Base-by-base conservation (phyloP, 2,329 filamentous ascomycete genomes). In the Trichophyton schoenleinii region DNA sequence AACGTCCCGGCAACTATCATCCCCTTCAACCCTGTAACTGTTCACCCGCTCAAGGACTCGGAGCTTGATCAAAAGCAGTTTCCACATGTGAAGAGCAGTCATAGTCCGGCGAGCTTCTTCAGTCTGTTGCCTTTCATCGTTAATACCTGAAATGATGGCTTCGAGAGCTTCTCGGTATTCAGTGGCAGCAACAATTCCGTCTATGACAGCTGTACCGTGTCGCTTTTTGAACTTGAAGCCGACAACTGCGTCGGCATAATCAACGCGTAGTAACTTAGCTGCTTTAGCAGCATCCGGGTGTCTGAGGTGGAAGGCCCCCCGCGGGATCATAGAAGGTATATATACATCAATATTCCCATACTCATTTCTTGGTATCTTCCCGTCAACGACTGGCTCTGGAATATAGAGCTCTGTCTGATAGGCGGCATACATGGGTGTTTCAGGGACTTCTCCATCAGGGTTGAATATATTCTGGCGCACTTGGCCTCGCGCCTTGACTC, bases 151-250 rank as follows among this genome's bases (percentile, higher is more conserved):
- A 18, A 95, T 79, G 0, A 89, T 85, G 3, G 83, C 85, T 62
- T 82, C 75, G 0, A 96, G 79, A 0, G 87, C 91, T 61, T 91
- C 88, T 6, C 78, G 80, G 63, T 85, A 83, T 70, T 92, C 87
- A 15, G 74, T 71, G 0, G 91, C 87, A 0, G 95, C 84, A 0
- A 99, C 84, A 0, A 87, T 82, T 1, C 94, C 94, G 42, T 83
- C 81, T 1, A 94, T 75, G 2, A 96, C 81, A 0, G 94, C 91
- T 1, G 90, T 96, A 15, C 92, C 92, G 61, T 89, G 86, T 2
- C 89, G 83, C 0, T 91, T 91, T 69, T 84, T 86, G 75, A 97
- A 99, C 42, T 87, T 81, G 69, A 97, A 99, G 0, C 92, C 92
- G 0, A 87, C 94, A 3, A 99, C 83, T 0, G 94, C 94, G 36